These are phyloP conservation scores for Pythium brachiatum DNA, from an alignment of 352 stramenopile genomes.

Conservation along the genomic window DNA sequence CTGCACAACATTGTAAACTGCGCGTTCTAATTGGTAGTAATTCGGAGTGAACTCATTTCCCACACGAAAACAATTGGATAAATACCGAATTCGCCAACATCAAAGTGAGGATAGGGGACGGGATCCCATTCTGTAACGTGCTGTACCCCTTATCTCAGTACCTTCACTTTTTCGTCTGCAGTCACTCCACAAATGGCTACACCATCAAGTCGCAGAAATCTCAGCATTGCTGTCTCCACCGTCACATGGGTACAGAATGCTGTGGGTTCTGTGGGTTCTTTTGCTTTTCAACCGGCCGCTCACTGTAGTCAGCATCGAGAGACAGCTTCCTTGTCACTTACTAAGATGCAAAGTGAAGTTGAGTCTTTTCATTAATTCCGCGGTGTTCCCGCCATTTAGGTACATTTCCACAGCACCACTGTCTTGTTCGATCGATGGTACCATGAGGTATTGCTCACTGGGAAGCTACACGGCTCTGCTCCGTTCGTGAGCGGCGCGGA, in stretches of 20 bases:
- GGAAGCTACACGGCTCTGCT: neutral
- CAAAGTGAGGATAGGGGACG: neutral
- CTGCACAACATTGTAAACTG: neutral
- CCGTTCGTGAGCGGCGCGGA: neutral
- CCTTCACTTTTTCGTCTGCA: neutral
- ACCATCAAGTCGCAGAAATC: neutral
- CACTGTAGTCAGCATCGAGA: too few relatives aligned
- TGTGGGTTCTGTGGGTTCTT: neutral
- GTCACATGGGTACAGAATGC: neutral
- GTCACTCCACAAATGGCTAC: neutral
- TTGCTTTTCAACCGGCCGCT: too few relatives aligned
- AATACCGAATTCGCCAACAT: neutral
- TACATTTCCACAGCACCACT: too few relatives aligned
- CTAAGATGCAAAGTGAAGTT: too few relatives aligned
- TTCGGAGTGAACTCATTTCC: neutral
- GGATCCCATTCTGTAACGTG: conserved; percentile 2
- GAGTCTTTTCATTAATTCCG: too few relatives aligned
- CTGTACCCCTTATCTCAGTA: neutral
- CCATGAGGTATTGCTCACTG: too few relatives aligned
- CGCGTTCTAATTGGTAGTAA: neutral
- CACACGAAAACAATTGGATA: neutral
- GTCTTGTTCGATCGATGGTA: too few relatives aligned
- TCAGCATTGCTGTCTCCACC: neutral
- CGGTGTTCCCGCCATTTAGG: too few relatives aligned
- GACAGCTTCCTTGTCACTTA: too few relatives aligned